Base-by-base conservation (phyloP, 2,329 filamentous ascomycete species). In the Penicillium sp. region DNA sequence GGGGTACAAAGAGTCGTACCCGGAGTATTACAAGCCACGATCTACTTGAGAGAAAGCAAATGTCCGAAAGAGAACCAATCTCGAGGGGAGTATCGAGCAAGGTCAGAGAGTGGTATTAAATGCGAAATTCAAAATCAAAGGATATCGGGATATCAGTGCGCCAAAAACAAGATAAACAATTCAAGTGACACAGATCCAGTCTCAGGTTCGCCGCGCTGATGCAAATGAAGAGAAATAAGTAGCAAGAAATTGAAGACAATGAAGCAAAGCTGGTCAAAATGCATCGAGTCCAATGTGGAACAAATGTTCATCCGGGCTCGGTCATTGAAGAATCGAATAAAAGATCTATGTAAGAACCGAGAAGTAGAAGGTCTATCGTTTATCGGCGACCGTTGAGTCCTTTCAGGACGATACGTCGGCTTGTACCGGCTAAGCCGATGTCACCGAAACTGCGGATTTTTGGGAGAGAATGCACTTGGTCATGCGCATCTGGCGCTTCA, bases 371-470 rank as follows among this genome's bases (percentile, higher is more conserved):
- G 16, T 23, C 45, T 44, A 9, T 39, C 36, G 18, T 21, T 38
- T 49, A 58, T 47, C 59, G 58, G 46, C 61, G 66, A 54, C 50
- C 67, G 18, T 58, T 66, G 36, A 76, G 60, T 15, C 73, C 71
- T 31, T 65, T 68, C 7, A 76, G 61, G 13, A 65, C 65, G 31
- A 76, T 70, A 7, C 73, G 69, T 54, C 68, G 69, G 54, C 70
- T 75, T 9, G 68, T 63, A 34, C 69, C 69, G 26, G 52, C 64
- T 26, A 62, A 62, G 2, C 70, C 64, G 38, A 75, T 71, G 49
- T 76, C 73, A 52, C 71, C 72, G 49, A 74, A 69, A 49, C 73
- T 75, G 54, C 67, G 59, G 39, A 65, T 64, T 50, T 70, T 71
- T 1, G 68, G 63, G 6, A 71, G 29, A 23, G 55, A 51, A 5